These are phyloP conservation scores for Aspergillus sp. DNA, from an alignment of 2,329 filamentous ascomycete species.

Conservation along the genomic window DNA sequence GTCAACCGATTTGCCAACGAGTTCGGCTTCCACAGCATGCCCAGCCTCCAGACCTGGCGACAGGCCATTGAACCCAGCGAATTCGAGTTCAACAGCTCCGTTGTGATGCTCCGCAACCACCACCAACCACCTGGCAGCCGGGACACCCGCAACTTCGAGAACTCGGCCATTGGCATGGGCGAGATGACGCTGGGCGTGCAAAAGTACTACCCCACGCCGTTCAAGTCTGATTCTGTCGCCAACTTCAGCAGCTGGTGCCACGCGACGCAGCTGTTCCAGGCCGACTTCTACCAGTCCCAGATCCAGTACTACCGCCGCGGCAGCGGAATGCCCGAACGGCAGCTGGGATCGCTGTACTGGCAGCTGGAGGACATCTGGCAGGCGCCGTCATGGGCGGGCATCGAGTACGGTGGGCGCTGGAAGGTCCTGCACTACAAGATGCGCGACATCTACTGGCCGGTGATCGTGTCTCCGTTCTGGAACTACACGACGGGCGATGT, in stretches of 20 bases:
- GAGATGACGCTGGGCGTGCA: conserved; percentile 52
- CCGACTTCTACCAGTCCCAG: conserved; percentile 51
- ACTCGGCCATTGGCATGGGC: conserved; percentile 28
- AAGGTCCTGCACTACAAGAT: conserved; percentile 52
- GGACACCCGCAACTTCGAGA: conserved; percentile 37
- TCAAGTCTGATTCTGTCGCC: conserved; percentile 43
- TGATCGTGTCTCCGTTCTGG: conserved; percentile 53
- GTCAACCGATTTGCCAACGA: conserved; percentile 54
- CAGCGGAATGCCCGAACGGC: conserved; percentile 47
- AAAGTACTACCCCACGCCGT: conserved; percentile 48
- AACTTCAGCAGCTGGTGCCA: conserved; percentile 56
- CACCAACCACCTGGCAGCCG: conserved; percentile 47
- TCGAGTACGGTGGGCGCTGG: conserved; percentile 55
- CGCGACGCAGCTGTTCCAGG: conserved; percentile 56
- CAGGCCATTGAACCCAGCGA: conserved; percentile 44
- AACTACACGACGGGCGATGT: conserved; percentile 43
- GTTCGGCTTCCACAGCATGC: conserved; percentile 57
- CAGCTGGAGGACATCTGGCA: conserved; percentile 58
- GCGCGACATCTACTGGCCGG: conserved; percentile 47
- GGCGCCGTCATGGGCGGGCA: conserved; percentile 54
- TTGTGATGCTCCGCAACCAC: conserved; percentile 49
- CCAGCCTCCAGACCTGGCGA: conserved; percentile 49
- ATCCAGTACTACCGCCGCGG: conserved; percentile 55
- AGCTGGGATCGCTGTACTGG: conserved; percentile 55
- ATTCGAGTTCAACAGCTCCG: conserved; percentile 49